Base-by-base conservation (phyloP, 2,329 filamentous ascomycete genomes). In the Podosphaera leucotricha region DNA sequence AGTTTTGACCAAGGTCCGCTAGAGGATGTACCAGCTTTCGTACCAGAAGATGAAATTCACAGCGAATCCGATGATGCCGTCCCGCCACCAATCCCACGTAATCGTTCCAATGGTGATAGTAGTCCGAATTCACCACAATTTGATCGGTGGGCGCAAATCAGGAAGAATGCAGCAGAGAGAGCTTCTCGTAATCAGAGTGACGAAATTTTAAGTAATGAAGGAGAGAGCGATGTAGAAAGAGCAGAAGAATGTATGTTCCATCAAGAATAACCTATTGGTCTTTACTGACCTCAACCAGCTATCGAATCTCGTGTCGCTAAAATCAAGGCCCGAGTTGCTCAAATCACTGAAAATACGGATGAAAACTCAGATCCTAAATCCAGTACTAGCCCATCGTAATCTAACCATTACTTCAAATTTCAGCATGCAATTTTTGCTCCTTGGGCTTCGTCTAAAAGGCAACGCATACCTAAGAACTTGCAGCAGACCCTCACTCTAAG, bases 221-320 rank as follows among this genome's bases (percentile, higher is more conserved):
- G 69, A 16, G 83, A 87, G 49, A 84, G 90, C 54, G 75, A 72
- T n/a, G 84, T 92, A 53, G 90, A 82, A n/a, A 92, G 81, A 57
- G 85, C 82, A 45, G 87, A 95, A 70, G 87, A 93, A 68, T 90
- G 80, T 84, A 67, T 71, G 81, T 77, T 19, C 6, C 8, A 44
- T 13, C 40, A n/a, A 16, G 26, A 11, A 44, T 2, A 28, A 38
- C 39, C 24, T 44, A 15, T 21, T 5, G 8, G 21, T 26, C 20
- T 15, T 26, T 30, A 45, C 57, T 62, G 52, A 62, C 48, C 22
- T 43, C 5, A 45, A 21, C 41, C n/a, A 92, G 84, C 86, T 30
- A 95, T 95, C 55, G 90, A 98, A 62, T 86, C 85, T 41, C 82
- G 90, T 52, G 90, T 95, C 47, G 90, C 90, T 41, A 81, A 90